Percentiles rank a stretch among this genome's conserved stretches.
Evolutionary conservation across 129 eudicot genomes (phyloP).

Genomic region (Chrysanthemum seticuspe): DNA sequence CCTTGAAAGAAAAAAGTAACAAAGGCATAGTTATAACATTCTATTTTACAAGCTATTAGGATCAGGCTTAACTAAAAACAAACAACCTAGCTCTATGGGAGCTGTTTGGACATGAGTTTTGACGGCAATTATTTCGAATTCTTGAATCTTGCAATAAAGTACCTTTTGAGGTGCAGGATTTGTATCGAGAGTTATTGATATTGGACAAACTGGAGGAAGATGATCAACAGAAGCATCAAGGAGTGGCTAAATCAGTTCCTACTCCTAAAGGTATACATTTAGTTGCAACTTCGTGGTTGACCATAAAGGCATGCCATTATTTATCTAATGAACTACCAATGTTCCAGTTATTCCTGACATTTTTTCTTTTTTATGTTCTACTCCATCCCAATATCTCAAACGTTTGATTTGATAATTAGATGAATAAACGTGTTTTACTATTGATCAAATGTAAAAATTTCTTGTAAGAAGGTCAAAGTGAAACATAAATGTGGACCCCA

Average conservation of each 20-base stretch:
- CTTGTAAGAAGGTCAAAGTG: neutral
- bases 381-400: neutral
- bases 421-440: neutral
- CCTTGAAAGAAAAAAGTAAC: neutral
- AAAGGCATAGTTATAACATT: neutral
- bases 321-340: neutral
- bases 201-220: constrained; percentile 71
- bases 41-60: neutral
- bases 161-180: constrained; percentile 51
- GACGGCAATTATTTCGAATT: too few species aligned
- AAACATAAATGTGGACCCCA: neutral
- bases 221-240: constrained; percentile 48
- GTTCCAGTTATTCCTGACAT: neutral
- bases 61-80: neutral
- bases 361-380: too few species aligned
- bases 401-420: constrained; percentile 6
- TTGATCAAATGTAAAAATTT: neutral
- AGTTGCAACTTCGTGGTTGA: neutral
- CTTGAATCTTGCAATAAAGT: too few species aligned
- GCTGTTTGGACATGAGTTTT: too few species aligned
- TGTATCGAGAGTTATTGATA: constrained; percentile 64
- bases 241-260: constrained; percentile 34
- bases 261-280: constrained; percentile 1
- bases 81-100: too few species aligned
- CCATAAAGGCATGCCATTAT: constrained; percentile 2